Evolutionary conservation across 2,329 filamentous ascomycete genomes (phyloP), one percentile per base, ranked within the genome.

Genomic region (Ascochyta viciae-villosae): DNA sequence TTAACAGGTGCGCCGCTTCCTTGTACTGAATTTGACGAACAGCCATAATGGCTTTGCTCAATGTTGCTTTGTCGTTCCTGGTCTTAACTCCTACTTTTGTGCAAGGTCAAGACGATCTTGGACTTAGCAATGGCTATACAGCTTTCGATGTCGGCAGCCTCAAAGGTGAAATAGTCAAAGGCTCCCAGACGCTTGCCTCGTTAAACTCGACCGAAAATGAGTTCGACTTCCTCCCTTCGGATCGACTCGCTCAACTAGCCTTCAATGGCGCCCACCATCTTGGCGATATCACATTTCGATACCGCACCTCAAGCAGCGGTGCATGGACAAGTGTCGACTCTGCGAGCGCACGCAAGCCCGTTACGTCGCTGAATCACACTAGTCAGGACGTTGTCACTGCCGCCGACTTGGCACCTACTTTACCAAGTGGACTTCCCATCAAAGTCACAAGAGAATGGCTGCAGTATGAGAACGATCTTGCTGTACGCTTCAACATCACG

Each of bases 201-300:
- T 49, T 69, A 7, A 66, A 61, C 10, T 62, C 63, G 6, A 66
- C 60, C n/a, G 35, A 49, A 9, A 61, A 62, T 3, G 40, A 60
- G 0, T 86, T 85, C 57, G 82, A 87, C 67, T 87, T 86, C 59
- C 75, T 84, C 2, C 84, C 84, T 0, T 82, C 75, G 7, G 84
- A 85, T 62, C 70, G 80, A 40, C 75, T 86, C 3, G 54, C 76
- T 0, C 70, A 73, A 15, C 77, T 84, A 7, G 78, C 81, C 10
- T 75, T 76, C 12, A 80, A 85, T 54, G 80, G 80, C 3, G 81
- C 85, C 57, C 85, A 87, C 57, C 85, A 87, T 65, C 81, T 82
- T 62, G 85, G 85, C 4, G 85, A 87, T 42, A 74, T 87, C 35
- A 85, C 82, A 0, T 77, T 83, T 40, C 80, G 83, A 12, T 87